phyloP scores from a whole-genome alignment of 225 moss, liverwort and hornwort species.

The Straminergon stramineum region DNA sequence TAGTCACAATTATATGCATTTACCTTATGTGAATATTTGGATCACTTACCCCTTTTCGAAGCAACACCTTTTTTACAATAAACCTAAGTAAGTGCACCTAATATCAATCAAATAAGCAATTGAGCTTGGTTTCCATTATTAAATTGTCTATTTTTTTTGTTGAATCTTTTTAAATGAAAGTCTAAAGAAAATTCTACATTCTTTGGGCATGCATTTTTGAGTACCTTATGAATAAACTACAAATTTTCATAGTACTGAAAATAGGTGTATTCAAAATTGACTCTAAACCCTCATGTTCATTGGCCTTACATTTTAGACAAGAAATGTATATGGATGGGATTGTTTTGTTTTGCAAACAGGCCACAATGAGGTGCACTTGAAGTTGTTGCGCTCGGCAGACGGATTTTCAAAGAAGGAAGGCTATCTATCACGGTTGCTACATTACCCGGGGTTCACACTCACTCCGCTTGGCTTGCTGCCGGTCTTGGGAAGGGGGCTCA shows the following conservation, averaged over 20 bases:
- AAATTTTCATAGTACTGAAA: neutral
- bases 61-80: neutral
- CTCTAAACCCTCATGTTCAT: neutral
- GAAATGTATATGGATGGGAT: neutral
- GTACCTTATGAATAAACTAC: fast-evolving
- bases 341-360: neutral
- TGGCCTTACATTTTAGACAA: neutral
- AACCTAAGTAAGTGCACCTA: neutral
- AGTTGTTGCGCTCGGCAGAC: neutral
- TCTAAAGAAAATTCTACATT: neutral
- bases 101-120: neutral
- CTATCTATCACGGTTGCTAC: neutral
- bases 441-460: neutral
- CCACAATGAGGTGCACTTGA: neutral
- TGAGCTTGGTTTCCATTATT: too few species aligned
- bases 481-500: neutral
- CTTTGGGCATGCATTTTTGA: too few species aligned
- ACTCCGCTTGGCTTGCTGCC: neutral
- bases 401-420: neutral
- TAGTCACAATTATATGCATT: neutral
- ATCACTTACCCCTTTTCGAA: neutral
- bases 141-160: too few species aligned
- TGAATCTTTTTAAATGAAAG: fast-evolving
- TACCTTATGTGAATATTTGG: neutral
- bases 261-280: neutral